Evolutionary conservation across 2,329 filamentous ascomycete species (phyloP).

Genomic region (Stagonosporopsis cucurbitacearum): DNA sequence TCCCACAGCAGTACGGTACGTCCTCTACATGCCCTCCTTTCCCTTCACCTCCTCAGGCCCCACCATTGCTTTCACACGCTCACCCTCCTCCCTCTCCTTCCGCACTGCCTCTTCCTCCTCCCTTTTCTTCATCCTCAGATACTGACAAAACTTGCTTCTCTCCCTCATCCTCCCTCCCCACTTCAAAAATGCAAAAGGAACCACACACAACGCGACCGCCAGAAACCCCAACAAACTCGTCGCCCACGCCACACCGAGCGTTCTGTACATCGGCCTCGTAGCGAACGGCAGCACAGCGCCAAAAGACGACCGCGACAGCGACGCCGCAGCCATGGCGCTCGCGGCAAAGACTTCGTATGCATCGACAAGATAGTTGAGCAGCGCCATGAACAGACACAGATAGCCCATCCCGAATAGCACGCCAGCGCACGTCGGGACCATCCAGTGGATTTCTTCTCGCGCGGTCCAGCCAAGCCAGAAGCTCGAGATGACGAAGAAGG

Average conservation of each 20-base stretch:
- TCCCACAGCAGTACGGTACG: too few species aligned
- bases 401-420: constrained; percentile 56
- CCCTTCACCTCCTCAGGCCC: constrained; percentile 13
- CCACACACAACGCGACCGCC: constrained; percentile 58
- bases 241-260: constrained; percentile 73
- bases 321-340: constrained; percentile 81
- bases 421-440: constrained; percentile 51
- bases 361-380: constrained; percentile 67
- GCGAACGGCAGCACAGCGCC: constrained; percentile 66
- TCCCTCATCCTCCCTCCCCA: constrained; percentile 62
- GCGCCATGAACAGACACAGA: constrained; percentile 58
- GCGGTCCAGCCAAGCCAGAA: constrained; percentile 56
- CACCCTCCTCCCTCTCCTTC: constrained; percentile 23
- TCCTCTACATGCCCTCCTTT: constrained; percentile 21
- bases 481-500: constrained; percentile 56
- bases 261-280: constrained; percentile 65
- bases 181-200: constrained; percentile 65
- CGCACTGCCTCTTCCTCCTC: constrained; percentile 36
- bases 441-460: constrained; percentile 49
- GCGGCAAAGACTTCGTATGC: constrained; percentile 79
- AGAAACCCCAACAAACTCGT: constrained; percentile 59
- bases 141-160: constrained; percentile 67
- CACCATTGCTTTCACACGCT: not conserved
- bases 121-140: constrained; percentile 53
- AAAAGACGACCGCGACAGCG: constrained; percentile 78